Base-by-base conservation (phyloP, 768 basidiomycete species). In the Boletus subparvulus region DNA sequence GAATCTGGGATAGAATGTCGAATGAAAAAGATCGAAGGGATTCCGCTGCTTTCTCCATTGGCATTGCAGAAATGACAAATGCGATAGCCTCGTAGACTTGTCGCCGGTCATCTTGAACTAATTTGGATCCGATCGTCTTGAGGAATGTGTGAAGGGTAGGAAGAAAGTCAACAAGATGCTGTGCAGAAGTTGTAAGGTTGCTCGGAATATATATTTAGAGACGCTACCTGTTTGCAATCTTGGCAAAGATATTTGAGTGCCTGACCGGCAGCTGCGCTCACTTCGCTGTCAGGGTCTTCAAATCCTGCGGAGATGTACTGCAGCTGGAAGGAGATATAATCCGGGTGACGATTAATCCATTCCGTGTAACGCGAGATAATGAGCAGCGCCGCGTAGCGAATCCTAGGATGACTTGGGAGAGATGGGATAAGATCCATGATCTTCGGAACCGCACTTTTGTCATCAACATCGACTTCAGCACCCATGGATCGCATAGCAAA, bases 401-500 rank as follows among this genome's bases (percentile, higher is more conserved):
- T 90, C 48, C 86, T 83, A 44, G 94, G 94, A 69, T 98, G 96
- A 43, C 76, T 75, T 2, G 97, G 97, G 28, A 99, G 85, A 26
- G 83, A 85, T 6, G 95, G 94, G 32, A 99, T 85, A 45, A 98
- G 80, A 65, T 94, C 91, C 85, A 99, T 93, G 65, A 98, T 95
- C 70, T 93, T 92, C 3, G 95, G 94, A n/a, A 98, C 87, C 36
- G 90, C 86, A 58, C 81, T 83, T 47, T 91, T 82, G 70, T 98
- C 95, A 40, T 79, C 75, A 10, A 85, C 77, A 65, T 98, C 91
- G 24, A 98, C 82, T 72, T 95, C 88, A 6, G 93, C 95, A 11
- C 97, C 97, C 92, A 99, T 98, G 13, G 96, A 94, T 44, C 97
- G 83, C 87, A 99, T 88, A 17, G 95, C 94, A 74, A 99, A 99